Percentiles rank a stretch among this genome's conserved stretches.
Evolutionary conservation across 202 grass and related monocot genomes (phyloP).

Genomic region (Setaria viridis): DNA sequence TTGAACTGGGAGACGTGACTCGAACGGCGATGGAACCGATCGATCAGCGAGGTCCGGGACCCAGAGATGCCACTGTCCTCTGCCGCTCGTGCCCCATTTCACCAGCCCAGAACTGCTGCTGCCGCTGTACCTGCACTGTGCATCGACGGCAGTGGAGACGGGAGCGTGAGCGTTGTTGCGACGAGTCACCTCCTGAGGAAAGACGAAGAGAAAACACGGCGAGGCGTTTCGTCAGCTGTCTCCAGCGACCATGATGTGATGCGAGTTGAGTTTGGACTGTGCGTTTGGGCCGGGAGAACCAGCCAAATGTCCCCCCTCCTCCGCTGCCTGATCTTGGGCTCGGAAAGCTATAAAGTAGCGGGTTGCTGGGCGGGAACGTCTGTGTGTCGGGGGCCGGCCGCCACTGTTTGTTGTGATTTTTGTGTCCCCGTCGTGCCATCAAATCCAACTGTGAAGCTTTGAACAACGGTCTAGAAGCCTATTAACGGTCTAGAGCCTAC

Average conservation of each 20-base stretch:
- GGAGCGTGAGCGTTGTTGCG: neutral
- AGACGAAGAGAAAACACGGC: neutral
- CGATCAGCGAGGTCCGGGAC: no score
- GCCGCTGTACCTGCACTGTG: neutral
- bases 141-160: neutral
- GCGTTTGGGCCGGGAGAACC: no score
- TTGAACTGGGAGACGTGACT: neutral
- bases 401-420: neutral
- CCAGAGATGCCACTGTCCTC: neutral
- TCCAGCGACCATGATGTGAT: no score
- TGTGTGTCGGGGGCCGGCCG: neutral
- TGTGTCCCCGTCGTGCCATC: conserved; percentile 6
- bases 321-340: no score
- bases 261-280: no score
- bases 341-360: no score
- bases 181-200: neutral
- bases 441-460: neutral
- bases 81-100: neutral
- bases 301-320: no score
- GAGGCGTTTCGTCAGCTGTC: neutral
- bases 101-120: neutral
- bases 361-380: no score
- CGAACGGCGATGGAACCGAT: neutral
- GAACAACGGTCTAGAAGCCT: neutral
- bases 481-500: neutral